phyloP scores from a whole-genome alignment of 1,139 yeast genomes.

The Candida pseudoviswanathii region DNA sequence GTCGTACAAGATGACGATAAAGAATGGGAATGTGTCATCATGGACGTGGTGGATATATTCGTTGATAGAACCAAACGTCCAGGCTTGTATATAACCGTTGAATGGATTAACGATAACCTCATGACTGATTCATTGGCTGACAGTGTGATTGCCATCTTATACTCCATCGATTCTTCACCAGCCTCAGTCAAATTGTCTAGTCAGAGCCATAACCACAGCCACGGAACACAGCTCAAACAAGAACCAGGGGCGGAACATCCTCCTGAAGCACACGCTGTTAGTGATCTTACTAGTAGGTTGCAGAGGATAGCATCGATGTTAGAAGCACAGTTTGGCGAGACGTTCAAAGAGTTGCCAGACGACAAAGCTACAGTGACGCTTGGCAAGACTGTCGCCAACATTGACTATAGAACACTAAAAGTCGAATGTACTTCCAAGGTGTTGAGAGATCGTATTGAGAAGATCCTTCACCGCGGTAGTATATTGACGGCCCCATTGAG shows the following conservation, averaged over 20 bases:
- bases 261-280: slow-evolving; percentile 30
- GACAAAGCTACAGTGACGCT: slow-evolving; percentile 59
- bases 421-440: slow-evolving; percentile 82
- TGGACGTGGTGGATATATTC: slow-evolving; percentile 47
- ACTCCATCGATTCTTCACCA: slow-evolving; percentile 93
- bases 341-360: slow-evolving; percentile 47
- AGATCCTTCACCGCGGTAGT: slow-evolving; percentile 75
- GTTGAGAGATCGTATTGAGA: slow-evolving; percentile 78
- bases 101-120: slow-evolving; percentile 84
- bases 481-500: slow-evolving; percentile 81
- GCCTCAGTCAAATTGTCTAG: slow-evolving; percentile 90
- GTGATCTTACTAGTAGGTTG: slow-evolving; percentile 54
- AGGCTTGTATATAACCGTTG: slow-evolving; percentile 60
- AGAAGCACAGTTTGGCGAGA: slow-evolving; percentile 85
- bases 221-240: slow-evolving; percentile 21
- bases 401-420: slow-evolving; percentile 62
- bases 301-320: slow-evolving; percentile 65
- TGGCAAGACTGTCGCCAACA: slow-evolving; percentile 73
- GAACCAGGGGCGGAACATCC: slow-evolving; percentile 7
- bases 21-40: slow-evolving; percentile 52
- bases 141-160: slow-evolving; percentile 83
- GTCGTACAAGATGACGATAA: slow-evolving; percentile 63
- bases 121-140: slow-evolving; percentile 95
- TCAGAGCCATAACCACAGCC: slow-evolving; percentile 51
- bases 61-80: slow-evolving; percentile 48